Evolutionary conservation across 164 flowering plant species (phyloP).

Genomic region (Aristolochia contorta): DNA sequence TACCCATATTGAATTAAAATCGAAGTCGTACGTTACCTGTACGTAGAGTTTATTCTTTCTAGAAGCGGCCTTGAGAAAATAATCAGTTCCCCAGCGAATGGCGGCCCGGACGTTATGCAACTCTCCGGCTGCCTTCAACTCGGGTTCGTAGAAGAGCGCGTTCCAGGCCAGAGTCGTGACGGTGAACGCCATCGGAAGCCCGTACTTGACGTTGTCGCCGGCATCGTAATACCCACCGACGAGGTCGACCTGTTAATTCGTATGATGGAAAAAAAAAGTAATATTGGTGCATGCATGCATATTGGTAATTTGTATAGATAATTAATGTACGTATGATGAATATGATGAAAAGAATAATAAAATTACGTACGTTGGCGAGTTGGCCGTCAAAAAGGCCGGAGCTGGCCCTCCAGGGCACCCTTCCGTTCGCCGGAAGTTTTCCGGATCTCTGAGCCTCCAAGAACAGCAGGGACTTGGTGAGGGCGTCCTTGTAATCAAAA

Average conservation of each 20-base stretch:
- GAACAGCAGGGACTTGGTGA: conserved; percentile 66
- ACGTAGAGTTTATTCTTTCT: conserved; percentile 42
- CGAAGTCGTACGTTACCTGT: too few species aligned
- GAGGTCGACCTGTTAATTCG: conserved; percentile 49
- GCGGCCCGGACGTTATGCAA: conserved; percentile 34
- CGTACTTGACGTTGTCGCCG: conserved; percentile 90
- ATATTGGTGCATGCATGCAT: background rate
- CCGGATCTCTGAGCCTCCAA: conserved; percentile 91
- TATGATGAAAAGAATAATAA: background rate
- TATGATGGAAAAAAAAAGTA: background rate
- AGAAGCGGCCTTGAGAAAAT: conserved; percentile 52
- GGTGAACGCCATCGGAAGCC: conserved; percentile 89
- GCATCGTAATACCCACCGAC: conserved; percentile 93
- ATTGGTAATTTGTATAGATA: background rate
- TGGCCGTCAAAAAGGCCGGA: conserved; percentile 78
- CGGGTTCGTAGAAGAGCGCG: conserved; percentile 31
- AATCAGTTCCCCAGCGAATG: conserved; percentile 86
- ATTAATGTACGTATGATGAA: background rate
- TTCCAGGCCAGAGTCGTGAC: conserved; percentile 73
- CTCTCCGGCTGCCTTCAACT: conserved; percentile 57
- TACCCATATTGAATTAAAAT: too few species aligned
- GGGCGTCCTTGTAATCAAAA: conserved; percentile 68
- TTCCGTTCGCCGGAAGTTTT: conserved; percentile 47
- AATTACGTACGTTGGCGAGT: conserved; percentile 30
- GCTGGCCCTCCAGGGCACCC: conserved; percentile 69